Evolutionary conservation across 257 asterid genomes (phyloP), one percentile per base, ranked within the genome.

Genomic region (Nicotiana tabacum): DNA sequence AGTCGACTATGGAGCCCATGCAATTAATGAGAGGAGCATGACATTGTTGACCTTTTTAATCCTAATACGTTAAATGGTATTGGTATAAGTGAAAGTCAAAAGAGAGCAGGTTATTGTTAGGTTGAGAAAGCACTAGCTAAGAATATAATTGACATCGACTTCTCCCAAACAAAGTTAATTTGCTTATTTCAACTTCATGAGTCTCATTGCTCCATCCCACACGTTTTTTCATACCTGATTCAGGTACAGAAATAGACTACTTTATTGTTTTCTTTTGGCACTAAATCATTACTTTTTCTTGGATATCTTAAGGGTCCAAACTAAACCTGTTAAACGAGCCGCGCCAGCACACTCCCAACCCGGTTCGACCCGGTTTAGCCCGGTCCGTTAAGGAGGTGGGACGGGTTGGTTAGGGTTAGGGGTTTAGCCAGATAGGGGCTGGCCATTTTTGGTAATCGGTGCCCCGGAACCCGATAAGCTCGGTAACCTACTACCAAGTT

Each of bases 61-160:
- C 67, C 3, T 35, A 7, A 15, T 56, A 1, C 32, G 61, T 65
- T 48, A 13, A 64, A 61, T 83, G 80, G 64, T 29, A 37, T 55
- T 53, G 61, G 3, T 77, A 61, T 1, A 48, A 76, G 39, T 78
- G 62, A 30, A 35, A 66, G 85, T 83, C 83, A 83, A 78, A 27
- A 43, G 57, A 81, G 83, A 56, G 86, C 80, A 83, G 86, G 86
- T 83, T 83, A 13, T 48, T 83, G 80, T 83, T 83, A 66, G 86
- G 86, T 83, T 81, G 15, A 67, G 76, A 83, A 77, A 53, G 83
- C 83, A 74, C 64, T 24, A 74, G 21, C 77, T 35, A 66, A 35
- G 65, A 66, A 56, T 83, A 33, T 64, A 65, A 66, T 30, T 37
- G 86, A 78, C 32, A 65, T 16, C 6, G 82, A 83, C 77, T 33